phyloP scores from a whole-genome alignment of 23 red algal species.

The Gracilaria gracilis region DNA sequence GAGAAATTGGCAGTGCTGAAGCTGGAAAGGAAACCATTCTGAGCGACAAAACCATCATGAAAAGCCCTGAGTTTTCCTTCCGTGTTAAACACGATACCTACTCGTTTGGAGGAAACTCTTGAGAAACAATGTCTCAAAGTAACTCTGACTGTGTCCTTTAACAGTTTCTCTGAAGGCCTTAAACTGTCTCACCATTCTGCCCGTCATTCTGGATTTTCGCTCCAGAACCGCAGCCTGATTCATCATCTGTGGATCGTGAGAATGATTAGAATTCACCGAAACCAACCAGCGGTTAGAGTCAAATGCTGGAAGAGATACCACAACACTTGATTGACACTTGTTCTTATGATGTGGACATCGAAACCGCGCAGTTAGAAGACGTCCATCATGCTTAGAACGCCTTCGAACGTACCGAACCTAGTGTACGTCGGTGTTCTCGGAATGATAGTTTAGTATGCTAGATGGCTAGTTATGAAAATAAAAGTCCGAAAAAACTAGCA shows the following conservation, averaged over 20 bases:
- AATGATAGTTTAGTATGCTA: too few relatives aligned
- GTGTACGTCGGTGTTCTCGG: too few relatives aligned
- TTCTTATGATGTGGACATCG: not conserved
- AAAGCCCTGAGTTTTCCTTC: not conserved
- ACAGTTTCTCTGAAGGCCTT: not conserved
- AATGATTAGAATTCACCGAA: not conserved
- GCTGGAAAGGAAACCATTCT: not conserved
- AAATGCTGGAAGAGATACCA: not conserved
- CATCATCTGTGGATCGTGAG: not conserved
- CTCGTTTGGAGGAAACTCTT: not conserved
- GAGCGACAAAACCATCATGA: not conserved
- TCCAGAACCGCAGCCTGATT: not conserved
- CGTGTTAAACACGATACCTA: not conserved
- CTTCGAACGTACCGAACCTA: not conserved
- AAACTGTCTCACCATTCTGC: not conserved
- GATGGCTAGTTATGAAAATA: too few relatives aligned
- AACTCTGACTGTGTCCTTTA: not conserved
- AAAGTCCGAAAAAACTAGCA: too few relatives aligned
- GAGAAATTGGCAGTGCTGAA: not conserved
- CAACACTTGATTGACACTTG: not conserved
- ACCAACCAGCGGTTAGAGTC: not conserved
- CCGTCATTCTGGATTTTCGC: not conserved
- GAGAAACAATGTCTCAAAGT: not conserved
- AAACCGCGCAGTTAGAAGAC: slow-evolving; percentile 3
- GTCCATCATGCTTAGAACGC: not conserved